phyloP scores from a whole-genome alignment of 2,329 filamentous ascomycete species.

The Scedosporium apiospermum region DNA sequence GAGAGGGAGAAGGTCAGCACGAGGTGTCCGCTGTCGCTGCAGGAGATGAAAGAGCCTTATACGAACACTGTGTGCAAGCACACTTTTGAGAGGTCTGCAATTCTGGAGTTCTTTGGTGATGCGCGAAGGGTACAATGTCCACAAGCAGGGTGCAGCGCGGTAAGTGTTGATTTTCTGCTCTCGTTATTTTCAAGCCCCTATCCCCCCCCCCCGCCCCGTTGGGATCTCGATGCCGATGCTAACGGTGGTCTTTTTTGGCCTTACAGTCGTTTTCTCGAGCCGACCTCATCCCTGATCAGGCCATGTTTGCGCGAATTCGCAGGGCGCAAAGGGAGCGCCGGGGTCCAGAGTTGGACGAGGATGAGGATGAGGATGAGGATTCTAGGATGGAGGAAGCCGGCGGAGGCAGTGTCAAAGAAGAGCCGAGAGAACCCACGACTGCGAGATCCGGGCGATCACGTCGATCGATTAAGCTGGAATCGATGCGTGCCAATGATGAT shows the following conservation, averaged over 20 bases:
- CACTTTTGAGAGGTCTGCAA: slow-evolving; percentile 58
- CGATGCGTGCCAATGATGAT: too few species aligned
- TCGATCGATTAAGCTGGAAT: neutral
- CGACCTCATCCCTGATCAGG: slow-evolving; percentile 3
- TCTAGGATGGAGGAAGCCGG: neutral
- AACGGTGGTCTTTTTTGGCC: neutral
- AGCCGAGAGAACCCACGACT: neutral
- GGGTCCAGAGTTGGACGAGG: neutral
- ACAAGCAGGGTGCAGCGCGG: slow-evolving; percentile 34
- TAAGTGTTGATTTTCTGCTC: neutral
- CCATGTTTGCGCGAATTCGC: slow-evolving; percentile 2
- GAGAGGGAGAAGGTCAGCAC: slow-evolving; percentile 53
- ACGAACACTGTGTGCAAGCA: slow-evolving; percentile 61
- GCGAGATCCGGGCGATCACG: neutral
- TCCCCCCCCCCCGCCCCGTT: too few species aligned
- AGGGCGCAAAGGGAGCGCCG: neutral
- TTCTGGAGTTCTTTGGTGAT: slow-evolving; percentile 44
- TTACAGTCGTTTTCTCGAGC: neutral
- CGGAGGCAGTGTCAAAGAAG: neutral
- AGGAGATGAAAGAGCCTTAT: slow-evolving; percentile 54
- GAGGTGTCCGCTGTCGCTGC: slow-evolving; percentile 60
- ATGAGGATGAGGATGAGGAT: neutral
- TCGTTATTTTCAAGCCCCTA: neutral
- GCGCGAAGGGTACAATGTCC: slow-evolving; percentile 46
- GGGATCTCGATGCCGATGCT: neutral